Evolutionary conservation across 1,139 yeast genomes (phyloP), one percentile per base, ranked within the genome.

Genomic region (Saccharomyces hybrid): DNA sequence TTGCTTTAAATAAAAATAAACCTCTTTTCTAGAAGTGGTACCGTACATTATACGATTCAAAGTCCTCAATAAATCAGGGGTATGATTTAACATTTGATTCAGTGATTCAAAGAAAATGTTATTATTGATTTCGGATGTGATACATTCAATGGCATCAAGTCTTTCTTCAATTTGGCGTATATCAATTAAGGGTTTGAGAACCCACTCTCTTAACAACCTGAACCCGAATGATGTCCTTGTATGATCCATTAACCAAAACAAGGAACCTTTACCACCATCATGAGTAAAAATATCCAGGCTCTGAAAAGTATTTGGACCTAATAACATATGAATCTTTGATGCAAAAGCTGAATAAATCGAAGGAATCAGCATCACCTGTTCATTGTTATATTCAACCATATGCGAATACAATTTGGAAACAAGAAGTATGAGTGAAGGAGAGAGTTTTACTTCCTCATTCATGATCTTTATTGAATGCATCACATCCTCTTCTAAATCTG

Each of bases 211-310:
- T 19, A 93, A 68, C 56, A 81, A 64, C 54, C 96, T 71, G 52
- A 76, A 78, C 0, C 99, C 99, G 71, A 84, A 86, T 32, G 78
- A 76, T 0, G 97, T 88, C 48, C 82, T 73, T 0, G 98, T 88
- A 59, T 86, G 91, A 67, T 91, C 88, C 58, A 93, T 66, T 2
- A 88, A 73, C 89, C 93, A 86, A 14, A 87, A 70, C 16, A 93
- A 71, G 0, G 96, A 82, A 0, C 97, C 98, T 34, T 75, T 73
- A 6, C 73, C 74, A 1, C 78, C 73, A 16, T 72, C 70, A 58
- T 83, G 82, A 0, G 93, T 81, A 62, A 88, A 88, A 1, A 93
- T 78, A 64, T 93, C 97, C 27, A 93, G 72, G 46, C 87, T 81
- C 34, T 78, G 76, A 5, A 93, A 63, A 0, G 96, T 82, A 60